These are phyloP conservation scores for Closterium sp. DNA, from an alignment of 139 green algal genomes.

Conservation along the genomic window DNA sequence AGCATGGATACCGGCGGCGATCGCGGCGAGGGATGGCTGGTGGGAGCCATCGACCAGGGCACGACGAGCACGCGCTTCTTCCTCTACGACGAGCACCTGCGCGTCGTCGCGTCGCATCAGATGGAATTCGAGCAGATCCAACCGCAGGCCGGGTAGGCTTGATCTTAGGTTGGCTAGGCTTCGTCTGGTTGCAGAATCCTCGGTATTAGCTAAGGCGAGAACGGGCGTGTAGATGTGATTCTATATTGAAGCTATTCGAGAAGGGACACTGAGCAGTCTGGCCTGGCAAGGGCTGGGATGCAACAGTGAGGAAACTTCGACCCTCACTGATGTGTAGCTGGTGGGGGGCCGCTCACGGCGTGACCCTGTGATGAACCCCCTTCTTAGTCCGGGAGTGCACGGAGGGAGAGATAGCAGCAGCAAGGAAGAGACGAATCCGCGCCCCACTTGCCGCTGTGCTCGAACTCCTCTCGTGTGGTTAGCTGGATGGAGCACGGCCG, in stretches of 20 bases:
- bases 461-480: slow-evolving; percentile 55
- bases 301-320: background rate
- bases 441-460: too few species aligned
- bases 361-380: background rate
- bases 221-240: background rate
- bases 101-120: background rate
- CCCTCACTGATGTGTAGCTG: too few species aligned
- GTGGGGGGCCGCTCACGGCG: too few species aligned
- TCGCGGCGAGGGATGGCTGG: background rate
- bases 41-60: slow-evolving; percentile 87
- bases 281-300: background rate
- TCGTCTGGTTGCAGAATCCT: background rate
- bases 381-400: background rate
- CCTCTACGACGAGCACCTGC: slow-evolving; percentile 69
- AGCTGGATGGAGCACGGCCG: slow-evolving; percentile 93
- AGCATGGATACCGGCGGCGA: background rate
- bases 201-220: background rate
- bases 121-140: slow-evolving; percentile 25
- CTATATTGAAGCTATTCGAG: background rate
- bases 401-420: too few species aligned
- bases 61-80: slow-evolving; percentile 86
- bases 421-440: too few species aligned
- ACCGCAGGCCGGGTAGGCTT: background rate
- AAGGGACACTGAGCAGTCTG: background rate
- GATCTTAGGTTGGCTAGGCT: background rate